phyloP scores from a whole-genome alignment of 2,329 filamentous ascomycete species.

The Colletotrichum spinosum region DNA sequence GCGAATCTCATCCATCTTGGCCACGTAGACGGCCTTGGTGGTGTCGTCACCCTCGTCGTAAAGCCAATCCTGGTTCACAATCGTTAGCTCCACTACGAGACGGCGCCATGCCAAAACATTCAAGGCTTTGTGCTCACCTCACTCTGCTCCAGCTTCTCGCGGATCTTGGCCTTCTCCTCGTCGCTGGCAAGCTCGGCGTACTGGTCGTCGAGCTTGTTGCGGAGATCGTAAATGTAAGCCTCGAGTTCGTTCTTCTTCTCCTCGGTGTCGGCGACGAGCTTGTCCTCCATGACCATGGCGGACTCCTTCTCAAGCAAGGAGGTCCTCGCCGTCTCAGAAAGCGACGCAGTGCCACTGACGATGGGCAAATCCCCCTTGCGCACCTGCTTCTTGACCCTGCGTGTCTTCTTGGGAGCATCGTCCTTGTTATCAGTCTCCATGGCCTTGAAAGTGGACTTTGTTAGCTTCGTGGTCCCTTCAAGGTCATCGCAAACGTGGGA shows the following conservation, averaged over 20 bases:
- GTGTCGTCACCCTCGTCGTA: slow-evolving; percentile 97
- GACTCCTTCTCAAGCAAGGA: slow-evolving; percentile 84
- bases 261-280: slow-evolving; percentile 96
- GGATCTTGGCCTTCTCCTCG: slow-evolving; percentile 90
- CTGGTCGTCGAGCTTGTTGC: slow-evolving; percentile 93
- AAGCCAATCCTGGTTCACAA: slow-evolving; percentile 84
- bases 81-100: slow-evolving; percentile 39
- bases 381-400: slow-evolving; percentile 99
- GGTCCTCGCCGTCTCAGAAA: slow-evolving; percentile 77
- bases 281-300: slow-evolving; percentile 96
- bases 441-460: slow-evolving; percentile 61
- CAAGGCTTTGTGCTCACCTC: slow-evolving; percentile 75
- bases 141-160: slow-evolving; percentile 81
- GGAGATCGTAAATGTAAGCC: slow-evolving; percentile 95
- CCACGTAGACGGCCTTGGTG: slow-evolving; percentile 90
- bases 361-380: slow-evolving; percentile 96
- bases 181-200: slow-evolving; percentile 91
- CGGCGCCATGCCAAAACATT: neutral
- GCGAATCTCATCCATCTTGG: slow-evolving; percentile 96
- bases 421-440: slow-evolving; percentile 86
- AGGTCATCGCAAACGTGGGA: slow-evolving; percentile 15
- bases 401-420: slow-evolving; percentile 83
- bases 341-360: slow-evolving; percentile 81
- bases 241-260: slow-evolving; percentile 99
- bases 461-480: slow-evolving; percentile 41